These are phyloP conservation scores for Ceratonia siliqua DNA, from an alignment of 306 rosid species.

Conservation along the genomic window DNA sequence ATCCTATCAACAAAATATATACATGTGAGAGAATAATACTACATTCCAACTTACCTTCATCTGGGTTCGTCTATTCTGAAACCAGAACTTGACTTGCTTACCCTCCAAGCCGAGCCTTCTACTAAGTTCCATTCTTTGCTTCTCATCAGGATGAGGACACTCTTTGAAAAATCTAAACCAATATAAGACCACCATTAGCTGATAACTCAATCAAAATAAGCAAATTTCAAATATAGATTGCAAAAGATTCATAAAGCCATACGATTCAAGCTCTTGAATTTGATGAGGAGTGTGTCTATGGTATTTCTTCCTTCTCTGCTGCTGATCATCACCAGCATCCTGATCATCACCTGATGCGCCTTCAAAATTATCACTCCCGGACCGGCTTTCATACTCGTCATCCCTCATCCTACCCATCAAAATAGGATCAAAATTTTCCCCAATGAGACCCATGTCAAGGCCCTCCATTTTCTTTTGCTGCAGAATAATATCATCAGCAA, in stretches of 20 bases:
- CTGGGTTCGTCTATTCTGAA: conserved; percentile 89
- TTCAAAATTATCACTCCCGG: conserved; percentile 80
- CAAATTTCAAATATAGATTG: neutral
- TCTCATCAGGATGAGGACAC: conserved; percentile 93
- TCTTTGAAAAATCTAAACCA: conserved; percentile 78
- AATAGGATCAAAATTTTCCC: conserved; percentile 59
- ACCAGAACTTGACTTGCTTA: conserved; percentile 97
- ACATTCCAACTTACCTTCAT: conserved; percentile 67
- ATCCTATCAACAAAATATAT: neutral
- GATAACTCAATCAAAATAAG: neutral
- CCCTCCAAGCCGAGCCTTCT: conserved; percentile 66
- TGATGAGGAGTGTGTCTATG: conserved; percentile 87
- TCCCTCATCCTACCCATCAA: conserved; percentile 63
- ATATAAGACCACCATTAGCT: conserved; percentile 11
- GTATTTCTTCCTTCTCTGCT: conserved; percentile 68
- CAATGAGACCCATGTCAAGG: conserved; percentile 52
- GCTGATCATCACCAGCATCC: conserved; percentile 59
- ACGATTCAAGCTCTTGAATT: conserved; percentile 87
- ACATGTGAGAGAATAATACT: neutral
- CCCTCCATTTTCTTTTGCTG: conserved; percentile 71
- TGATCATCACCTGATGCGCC: conserved; percentile 82
- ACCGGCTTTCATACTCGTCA: conserved; percentile 80
- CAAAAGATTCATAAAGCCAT: conserved; percentile 28
- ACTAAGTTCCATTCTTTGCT: conserved; percentile 83
- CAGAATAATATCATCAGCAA: conserved; percentile 34